phyloP scores from a whole-genome alignment of 2,329 filamentous ascomycete species.

The Capronia coronata region DNA sequence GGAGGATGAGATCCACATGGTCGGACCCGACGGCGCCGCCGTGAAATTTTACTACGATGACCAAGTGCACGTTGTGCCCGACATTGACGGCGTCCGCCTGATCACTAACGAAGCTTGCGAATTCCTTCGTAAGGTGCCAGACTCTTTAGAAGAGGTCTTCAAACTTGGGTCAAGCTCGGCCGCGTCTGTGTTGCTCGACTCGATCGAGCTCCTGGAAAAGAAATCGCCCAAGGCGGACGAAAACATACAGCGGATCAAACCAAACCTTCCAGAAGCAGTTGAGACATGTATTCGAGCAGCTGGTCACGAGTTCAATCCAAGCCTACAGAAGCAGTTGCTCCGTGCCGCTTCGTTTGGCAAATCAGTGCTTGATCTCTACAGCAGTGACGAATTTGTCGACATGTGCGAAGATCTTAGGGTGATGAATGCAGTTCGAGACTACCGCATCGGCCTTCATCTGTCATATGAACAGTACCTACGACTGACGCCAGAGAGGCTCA shows the following conservation, averaged over 20 bases:
- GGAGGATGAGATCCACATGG: conserved; percentile 94
- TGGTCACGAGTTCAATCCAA: conserved; percentile 79
- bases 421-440: conserved; percentile 84
- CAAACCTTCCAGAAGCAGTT: conserved; percentile 83
- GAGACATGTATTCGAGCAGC: conserved; percentile 90
- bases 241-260: conserved; percentile 87
- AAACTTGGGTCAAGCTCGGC: conserved; percentile 79
- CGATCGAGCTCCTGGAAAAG: conserved; percentile 80
- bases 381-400: conserved; percentile 96
- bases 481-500: conserved; percentile 80
- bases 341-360: conserved; percentile 97
- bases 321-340: conserved; percentile 94
- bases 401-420: conserved; percentile 94
- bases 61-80: conserved; percentile 79
- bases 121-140: conserved; percentile 88
- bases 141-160: conserved; percentile 82
- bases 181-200: conserved; percentile 87
- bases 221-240: conserved; percentile 97
- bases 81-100: conserved; percentile 81
- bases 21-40: conserved; percentile 74
- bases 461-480: conserved; percentile 92
- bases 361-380: conserved; percentile 93
- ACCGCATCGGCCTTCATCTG: conserved; percentile 80
- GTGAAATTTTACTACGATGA: conserved; percentile 80
- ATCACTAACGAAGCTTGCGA: conserved; percentile 94